Percentiles rank a stretch among this genome's conserved stretches.
phyloP scores from a whole-genome alignment of 179 eudicot species.

The Sideroxylon spinosum region DNA sequence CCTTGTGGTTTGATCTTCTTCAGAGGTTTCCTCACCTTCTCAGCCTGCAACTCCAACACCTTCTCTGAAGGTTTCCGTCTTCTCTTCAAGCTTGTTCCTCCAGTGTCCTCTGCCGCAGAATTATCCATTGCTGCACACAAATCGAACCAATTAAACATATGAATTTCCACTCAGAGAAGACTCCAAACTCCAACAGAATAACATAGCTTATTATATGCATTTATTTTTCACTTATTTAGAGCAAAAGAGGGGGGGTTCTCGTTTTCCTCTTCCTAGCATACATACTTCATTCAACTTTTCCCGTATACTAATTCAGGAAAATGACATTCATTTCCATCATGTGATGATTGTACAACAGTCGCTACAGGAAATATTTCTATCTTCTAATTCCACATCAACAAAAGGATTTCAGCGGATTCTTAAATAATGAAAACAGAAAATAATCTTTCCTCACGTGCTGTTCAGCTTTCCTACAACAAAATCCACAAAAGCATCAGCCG shows the following conservation, averaged over 20 bases:
- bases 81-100: slow-evolving; percentile 56
- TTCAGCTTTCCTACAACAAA: neutral
- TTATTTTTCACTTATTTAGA: neutral
- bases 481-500: neutral
- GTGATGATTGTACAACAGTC: neutral
- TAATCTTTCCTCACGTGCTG: neutral
- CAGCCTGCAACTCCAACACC: slow-evolving; percentile 64
- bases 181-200: neutral
- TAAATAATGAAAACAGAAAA: neutral
- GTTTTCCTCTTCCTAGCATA: neutral
- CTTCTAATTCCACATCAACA: neutral
- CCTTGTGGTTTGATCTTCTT: slow-evolving; percentile 45
- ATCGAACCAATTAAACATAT: neutral
- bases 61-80: slow-evolving; percentile 82
- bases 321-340: neutral
- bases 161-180: neutral
- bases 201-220: neutral
- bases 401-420: neutral
- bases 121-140: slow-evolving; percentile 49
- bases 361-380: neutral
- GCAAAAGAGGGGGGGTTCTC: neutral
- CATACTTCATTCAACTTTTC: neutral
- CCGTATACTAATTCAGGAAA: neutral
- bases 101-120: slow-evolving; percentile 63
- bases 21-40: slow-evolving; percentile 52